Percentiles rank a stretch among this genome's conserved stretches.
These are phyloP conservation scores for Fabrea salina DNA, from an alignment of 169 alveolate genomes.

Conservation along the genomic window DNA sequence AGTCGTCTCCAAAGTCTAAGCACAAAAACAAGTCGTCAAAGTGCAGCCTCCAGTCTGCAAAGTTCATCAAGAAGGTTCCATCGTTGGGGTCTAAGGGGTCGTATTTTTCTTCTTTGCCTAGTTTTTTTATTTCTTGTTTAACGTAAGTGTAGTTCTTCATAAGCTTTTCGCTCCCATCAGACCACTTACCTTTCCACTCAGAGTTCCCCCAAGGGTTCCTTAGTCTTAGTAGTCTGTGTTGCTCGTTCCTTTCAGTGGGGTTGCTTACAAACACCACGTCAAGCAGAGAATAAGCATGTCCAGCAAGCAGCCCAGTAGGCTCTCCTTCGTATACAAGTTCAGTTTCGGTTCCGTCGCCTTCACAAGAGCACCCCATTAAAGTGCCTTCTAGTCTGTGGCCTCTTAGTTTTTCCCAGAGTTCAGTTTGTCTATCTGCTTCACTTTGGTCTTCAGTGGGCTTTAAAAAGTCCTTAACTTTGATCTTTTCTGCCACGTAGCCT, in stretches of 20 bases:
- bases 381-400: conserved; percentile 49
- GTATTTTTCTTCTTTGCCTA: conserved; percentile 34
- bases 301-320: conserved; percentile 53
- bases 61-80: conserved; percentile 85
- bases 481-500: not conserved
- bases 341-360: conserved; percentile 54
- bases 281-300: conserved; percentile 69
- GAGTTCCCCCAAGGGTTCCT: conserved; percentile 86
- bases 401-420: conserved; percentile 21
- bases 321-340: conserved; percentile 61
- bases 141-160: conserved; percentile 37
- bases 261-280: conserved; percentile 39
- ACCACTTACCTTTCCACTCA: conserved; percentile 85
- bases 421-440: conserved; percentile 1
- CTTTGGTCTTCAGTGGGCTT: no score
- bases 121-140: conserved; percentile 39
- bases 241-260: conserved; percentile 5
- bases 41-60: conserved; percentile 68
- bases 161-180: conserved; percentile 65
- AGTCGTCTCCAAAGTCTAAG: conserved; percentile 70
- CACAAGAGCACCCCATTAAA: conserved; percentile 81
- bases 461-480: no score
- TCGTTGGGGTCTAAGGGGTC: conserved; percentile 64
- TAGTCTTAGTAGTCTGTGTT: conserved; percentile 65
- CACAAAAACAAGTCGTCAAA: conserved; percentile 71